Evolutionary conservation across 768 basidiomycete species (phyloP), one percentile per base, ranked within the genome.

Genomic region (Amanita rubescens): DNA sequence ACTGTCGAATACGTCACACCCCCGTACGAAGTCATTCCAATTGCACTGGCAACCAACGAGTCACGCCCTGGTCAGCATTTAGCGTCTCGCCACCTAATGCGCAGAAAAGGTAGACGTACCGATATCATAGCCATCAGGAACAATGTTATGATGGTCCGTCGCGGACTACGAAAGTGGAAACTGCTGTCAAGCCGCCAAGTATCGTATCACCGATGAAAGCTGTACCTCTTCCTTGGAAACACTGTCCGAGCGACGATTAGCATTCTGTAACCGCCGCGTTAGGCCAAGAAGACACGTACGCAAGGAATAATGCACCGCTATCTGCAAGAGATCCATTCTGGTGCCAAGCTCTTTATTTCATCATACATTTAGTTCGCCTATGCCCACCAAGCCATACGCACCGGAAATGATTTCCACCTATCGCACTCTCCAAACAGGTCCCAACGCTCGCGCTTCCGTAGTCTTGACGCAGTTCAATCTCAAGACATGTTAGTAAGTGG

Each of bases 331-430:
- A 57, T 2, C 81, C 81, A 48, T 80, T 41, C 45, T 58, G 51
- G 32, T 49, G 54, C 39, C 44, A 58, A 32, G 48, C 35, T 8
- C 57, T 57, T 44, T 0, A 25, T 17, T 15, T 2, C n/a, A 17
- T 38, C n/a, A 6, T 7, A 17, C n/a, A 19, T 17, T n/a, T 39
- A 30, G 27, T 30, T 4, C 27, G 27, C 8, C 27, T 3, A n/a
- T n/a, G 27, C 27, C 8, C 8, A 3, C 27, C 27, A 30, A 8
- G 27, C 27, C 27, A 4, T 8, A 30, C 27, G 27, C 8, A 30
- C 27, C 90, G 79, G 60, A 90, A 75, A 60, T 93, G 91, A 61
- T 87, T 81, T 8, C 90, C 91, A 2, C 90, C 90, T 44, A 85
- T 71, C 44, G 90, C 71, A 11, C 82, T 84, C 64, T 94, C 90